phyloP scores from a whole-genome alignment of 2,329 filamentous ascomycete genomes.

The Sphaceloma murrayae region DNA sequence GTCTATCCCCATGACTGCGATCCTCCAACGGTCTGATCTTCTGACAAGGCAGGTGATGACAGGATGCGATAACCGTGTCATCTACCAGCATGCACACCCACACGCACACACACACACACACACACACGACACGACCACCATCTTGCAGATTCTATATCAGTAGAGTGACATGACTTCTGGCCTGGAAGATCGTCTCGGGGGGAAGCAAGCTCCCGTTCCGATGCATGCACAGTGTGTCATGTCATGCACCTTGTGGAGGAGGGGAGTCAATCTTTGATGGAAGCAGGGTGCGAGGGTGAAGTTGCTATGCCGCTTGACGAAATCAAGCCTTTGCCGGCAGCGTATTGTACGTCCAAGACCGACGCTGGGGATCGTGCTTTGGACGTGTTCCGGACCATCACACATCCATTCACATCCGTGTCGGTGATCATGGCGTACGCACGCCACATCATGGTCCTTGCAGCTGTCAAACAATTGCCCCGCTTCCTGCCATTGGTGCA shows the following conservation, averaged over 20 bases:
- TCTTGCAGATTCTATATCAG: slow-evolving; percentile 14
- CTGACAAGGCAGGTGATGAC: no score
- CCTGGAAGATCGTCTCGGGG: not conserved
- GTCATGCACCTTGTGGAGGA: not conserved
- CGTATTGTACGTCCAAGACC: not conserved
- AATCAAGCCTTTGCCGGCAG: not conserved
- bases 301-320: slow-evolving; percentile 7
- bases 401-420: no score
- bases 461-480: not conserved
- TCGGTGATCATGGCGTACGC: not conserved
- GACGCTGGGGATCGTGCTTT: no score
- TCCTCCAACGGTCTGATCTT: slow-evolving; percentile 11
- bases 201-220: slow-evolving; percentile 12
- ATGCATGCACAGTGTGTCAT: slow-evolving; percentile 9
- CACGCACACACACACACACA: no score
- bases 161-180: slow-evolving; percentile 2
- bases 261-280: not conserved
- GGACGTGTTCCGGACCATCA: no score
- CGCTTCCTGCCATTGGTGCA: not conserved
- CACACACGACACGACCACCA: no score
- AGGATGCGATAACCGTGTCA: no score
- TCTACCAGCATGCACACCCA: no score
- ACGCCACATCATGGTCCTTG: not conserved
- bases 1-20: slow-evolving; percentile 1
- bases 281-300: not conserved